Percentiles rank a stretch among this genome's conserved stretches.
These are phyloP conservation scores for Aspergillus novoparasiticus DNA, from an alignment of 2,329 filamentous ascomycete species.

Conservation along the genomic window DNA sequence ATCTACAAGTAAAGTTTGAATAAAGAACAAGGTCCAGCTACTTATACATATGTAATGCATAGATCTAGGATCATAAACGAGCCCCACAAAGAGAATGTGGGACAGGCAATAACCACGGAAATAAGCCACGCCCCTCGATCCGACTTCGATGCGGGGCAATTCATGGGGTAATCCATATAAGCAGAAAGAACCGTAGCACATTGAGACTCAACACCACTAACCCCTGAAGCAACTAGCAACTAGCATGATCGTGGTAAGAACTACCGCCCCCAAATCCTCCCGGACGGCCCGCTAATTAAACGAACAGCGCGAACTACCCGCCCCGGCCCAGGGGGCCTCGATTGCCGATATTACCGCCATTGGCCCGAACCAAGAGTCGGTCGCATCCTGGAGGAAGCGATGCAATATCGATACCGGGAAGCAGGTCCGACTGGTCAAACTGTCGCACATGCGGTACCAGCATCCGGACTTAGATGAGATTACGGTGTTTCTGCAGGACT, in stretches of 20 bases:
- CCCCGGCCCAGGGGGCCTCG: not conserved
- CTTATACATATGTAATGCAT: no score
- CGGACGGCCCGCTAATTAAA: not conserved
- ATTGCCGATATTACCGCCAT: conserved; percentile 16
- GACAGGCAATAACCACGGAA: not conserved
- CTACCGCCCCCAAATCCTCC: no score
- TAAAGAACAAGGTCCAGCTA: no score
- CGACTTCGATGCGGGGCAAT: not conserved
- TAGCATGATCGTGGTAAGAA: not conserved
- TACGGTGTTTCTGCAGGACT: conserved; percentile 17
- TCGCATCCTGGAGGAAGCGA: conserved; percentile 20
- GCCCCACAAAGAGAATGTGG: not conserved
- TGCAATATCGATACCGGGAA: conserved; percentile 43
- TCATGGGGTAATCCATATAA: not conserved
- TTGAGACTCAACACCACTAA: not conserved
- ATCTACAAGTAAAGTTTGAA: no score
- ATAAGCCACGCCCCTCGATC: not conserved
- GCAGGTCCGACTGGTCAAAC: conserved; percentile 51
- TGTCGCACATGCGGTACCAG: conserved; percentile 58
- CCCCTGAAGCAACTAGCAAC: not conserved
- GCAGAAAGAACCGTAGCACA: not conserved
- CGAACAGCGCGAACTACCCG: not conserved
- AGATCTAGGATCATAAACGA: not conserved
- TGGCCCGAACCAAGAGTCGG: conserved; percentile 14
- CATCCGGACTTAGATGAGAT: conserved; percentile 53